Evolutionary conservation across 2,329 filamentous ascomycete genomes (phyloP).

Genomic region (Aspergillus sp.): DNA sequence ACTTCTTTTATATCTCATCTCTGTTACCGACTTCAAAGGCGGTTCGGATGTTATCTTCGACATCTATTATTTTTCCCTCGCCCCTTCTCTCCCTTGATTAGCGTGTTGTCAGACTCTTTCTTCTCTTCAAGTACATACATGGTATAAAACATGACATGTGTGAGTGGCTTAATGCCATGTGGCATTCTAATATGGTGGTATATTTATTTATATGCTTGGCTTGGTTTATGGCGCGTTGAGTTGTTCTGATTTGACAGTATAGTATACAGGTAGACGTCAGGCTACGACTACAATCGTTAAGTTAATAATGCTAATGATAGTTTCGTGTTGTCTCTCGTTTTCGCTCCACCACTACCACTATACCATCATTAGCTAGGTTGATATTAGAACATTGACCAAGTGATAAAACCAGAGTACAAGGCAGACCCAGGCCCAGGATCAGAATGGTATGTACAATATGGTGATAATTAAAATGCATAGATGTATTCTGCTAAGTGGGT

Average conservation of each 20-base stretch:
- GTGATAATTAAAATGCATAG: too few species aligned
- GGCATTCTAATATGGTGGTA: background rate
- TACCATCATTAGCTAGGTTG: too few species aligned
- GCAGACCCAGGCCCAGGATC: too few species aligned
- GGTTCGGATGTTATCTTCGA: background rate
- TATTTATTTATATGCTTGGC: background rate
- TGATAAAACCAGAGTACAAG: too few species aligned
- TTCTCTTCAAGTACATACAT: background rate
- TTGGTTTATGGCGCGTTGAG: too few species aligned
- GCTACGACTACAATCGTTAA: conserved; percentile 3
- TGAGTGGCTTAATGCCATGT: too few species aligned
- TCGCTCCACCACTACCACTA: background rate
- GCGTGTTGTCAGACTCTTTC: conserved; percentile 5
- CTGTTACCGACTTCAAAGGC: background rate
- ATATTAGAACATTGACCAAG: too few species aligned
- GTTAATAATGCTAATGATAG: conserved; percentile 1
- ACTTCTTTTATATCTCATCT: background rate
- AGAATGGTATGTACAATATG: too few species aligned
- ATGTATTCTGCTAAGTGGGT: background rate
- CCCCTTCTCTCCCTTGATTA: conserved; percentile 6
- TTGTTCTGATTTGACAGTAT: background rate
- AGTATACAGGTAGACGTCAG: background rate
- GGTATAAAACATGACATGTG: background rate
- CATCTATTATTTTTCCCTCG: background rate
- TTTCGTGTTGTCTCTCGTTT: background rate